phyloP scores from a whole-genome alignment of 371 early-diverging fungal species.

The Dinochytrium kinnereticum region DNA sequence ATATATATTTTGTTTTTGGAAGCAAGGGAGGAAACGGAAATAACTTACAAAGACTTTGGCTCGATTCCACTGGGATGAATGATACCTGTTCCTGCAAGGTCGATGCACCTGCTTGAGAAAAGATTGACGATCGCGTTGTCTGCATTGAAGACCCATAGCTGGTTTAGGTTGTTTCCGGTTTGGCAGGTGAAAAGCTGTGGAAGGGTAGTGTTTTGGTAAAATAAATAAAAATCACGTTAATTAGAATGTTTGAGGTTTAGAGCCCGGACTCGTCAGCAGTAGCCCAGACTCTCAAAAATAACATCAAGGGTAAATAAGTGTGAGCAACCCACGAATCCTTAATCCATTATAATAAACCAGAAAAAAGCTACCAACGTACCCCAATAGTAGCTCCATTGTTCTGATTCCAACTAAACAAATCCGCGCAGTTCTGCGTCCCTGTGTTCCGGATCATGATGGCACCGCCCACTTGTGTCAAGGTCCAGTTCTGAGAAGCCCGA shows the following conservation, averaged over 20 bases:
- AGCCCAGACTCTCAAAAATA: neutral
- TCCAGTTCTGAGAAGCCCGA: conserved; percentile 15
- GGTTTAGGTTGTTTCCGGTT: conserved; percentile 6
- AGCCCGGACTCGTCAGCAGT: neutral
- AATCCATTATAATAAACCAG: no score
- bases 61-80: neutral
- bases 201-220: no score
- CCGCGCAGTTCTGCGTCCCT: conserved; percentile 14
- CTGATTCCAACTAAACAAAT: neutral
- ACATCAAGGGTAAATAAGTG: no score
- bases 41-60: neutral
- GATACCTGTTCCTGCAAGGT: neutral
- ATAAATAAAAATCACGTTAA: neutral
- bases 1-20: neutral
- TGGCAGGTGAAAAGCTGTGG: neutral
- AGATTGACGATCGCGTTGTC: neutral
- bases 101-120: conserved; percentile 3
- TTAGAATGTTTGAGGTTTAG: neutral
- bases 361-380: neutral
- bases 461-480: conserved; percentile 6
- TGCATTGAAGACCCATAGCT: neutral
- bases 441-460: conserved; percentile 10
- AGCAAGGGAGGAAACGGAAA: neutral
- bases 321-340: no score
- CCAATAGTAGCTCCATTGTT: conserved; percentile 15